Evolutionary conservation across 2,329 filamentous ascomycete species (phyloP).

Genomic region (Pseudogymnoascus sp.): DNA sequence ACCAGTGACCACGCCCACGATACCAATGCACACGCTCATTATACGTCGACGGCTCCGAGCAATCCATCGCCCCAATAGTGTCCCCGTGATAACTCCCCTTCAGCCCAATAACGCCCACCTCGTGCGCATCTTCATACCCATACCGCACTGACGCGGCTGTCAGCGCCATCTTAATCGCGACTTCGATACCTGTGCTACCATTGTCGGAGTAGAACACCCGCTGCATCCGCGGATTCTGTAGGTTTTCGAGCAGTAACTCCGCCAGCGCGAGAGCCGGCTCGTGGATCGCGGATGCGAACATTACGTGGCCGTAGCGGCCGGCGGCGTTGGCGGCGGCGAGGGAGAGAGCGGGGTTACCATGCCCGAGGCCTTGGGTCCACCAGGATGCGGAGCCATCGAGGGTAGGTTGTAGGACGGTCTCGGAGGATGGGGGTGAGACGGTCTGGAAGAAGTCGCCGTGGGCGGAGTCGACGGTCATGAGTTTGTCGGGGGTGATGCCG

Average conservation of each 20-base stretch:
- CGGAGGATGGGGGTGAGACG: conserved; percentile 2
- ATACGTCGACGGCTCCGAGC: conserved; percentile 65
- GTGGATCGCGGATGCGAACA: conserved; percentile 77
- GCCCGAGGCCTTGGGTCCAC: conserved; percentile 86
- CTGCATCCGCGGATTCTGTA: conserved; percentile 56
- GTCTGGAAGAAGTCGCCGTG: conserved; percentile 73
- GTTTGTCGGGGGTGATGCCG: conserved; percentile 50
- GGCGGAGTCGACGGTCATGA: conserved; percentile 72
- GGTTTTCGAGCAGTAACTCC: conserved; percentile 49
- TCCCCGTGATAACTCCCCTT: conserved; percentile 82
- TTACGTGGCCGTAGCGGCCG: conserved; percentile 78
- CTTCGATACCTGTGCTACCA: conserved; percentile 74
- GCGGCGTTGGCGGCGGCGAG: conserved; percentile 74
- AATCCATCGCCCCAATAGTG: conserved; percentile 84
- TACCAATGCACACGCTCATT: conserved; percentile 88
- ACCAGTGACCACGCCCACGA: conserved; percentile 68
- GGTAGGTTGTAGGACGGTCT: conserved; percentile 47
- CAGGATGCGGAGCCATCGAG: conserved; percentile 83
- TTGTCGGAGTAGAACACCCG: conserved; percentile 81
- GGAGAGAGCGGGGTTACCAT: conserved; percentile 63
- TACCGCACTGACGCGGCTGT: conserved; percentile 61
- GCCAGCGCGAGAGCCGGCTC: conserved; percentile 66
- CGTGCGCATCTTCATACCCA: conserved; percentile 48
- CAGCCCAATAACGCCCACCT: conserved; percentile 63
- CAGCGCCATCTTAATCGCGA: conserved; percentile 78